Evolutionary conservation across 202 grass and related monocot genomes (phyloP), one percentile per base, ranked within the genome.

Genomic region (Cymbopogon flexuosus): DNA sequence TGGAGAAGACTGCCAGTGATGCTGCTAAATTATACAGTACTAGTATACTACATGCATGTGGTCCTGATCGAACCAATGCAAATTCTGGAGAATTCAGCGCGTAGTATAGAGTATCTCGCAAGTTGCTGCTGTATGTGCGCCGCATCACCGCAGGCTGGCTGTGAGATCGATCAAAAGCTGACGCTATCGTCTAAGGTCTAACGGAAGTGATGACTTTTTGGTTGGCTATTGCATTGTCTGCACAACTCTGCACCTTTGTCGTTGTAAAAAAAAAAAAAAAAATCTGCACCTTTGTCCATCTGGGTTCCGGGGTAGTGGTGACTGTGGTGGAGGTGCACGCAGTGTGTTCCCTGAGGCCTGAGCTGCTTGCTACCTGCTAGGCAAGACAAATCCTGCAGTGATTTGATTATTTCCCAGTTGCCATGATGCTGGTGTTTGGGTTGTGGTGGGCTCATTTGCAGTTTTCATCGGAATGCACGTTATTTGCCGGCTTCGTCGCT

Each of bases 361-460:
- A 51, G 5, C 10, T 22, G 51, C 5, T n/a, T 58, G 8, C 52
- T 58, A 58, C 54, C 19, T 72, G 46, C 27, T 6, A 39, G 36
- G 59, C 72, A 51, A 49, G 83, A 82, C 87, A 85, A 81, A 85
- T 78, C 57, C 73, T 68, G 49, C 37, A 70, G 73, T 73, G 66
- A 72, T 85, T 89, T 78, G 78, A 78, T 81, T 78, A 52, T 61
- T 66, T 62, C 18, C 41, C 40, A 8, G 75, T 70, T 88, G 64
- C 34, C 33, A 34, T 76, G 72, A 3, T 22, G 54, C 22, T 62
- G 54, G 5, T 33, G 70, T 70, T 14, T 15, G 0, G 59, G 1
- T 3, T 19, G 62, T 47, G 51, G 62, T 31, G 29, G 6, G 1
- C 45, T 68, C 12, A 43, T 45, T 14, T 45, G 42, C 42, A 45